Percentiles rank a stretch among this genome's conserved stretches.
Evolutionary conservation across 345 rosid genomes (phyloP).

Genomic region (Angophora floribunda): DNA sequence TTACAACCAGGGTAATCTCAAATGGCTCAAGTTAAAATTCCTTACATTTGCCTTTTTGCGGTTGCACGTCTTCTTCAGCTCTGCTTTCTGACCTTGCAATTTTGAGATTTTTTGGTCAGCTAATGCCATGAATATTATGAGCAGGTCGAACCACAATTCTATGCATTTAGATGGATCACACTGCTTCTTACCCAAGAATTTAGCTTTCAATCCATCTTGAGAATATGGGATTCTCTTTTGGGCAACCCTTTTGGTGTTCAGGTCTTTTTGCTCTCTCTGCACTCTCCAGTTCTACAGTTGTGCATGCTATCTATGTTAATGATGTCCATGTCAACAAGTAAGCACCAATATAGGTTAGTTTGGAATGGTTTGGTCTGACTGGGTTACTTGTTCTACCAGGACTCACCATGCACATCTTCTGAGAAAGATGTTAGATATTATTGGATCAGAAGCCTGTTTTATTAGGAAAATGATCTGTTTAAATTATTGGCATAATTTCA

Average conservation of each 20-base stretch:
- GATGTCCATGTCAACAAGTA: neutral
- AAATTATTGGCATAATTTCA: neutral
- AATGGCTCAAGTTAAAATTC: neutral
- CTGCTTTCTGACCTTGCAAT: neutral
- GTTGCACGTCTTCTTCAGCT: neutral
- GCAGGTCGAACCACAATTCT: conserved; percentile 70
- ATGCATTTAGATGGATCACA: conserved; percentile 69
- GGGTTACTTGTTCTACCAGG: neutral
- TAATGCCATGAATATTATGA: neutral
- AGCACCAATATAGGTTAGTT: neutral
- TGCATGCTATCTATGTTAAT: neutral
- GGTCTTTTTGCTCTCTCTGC: conserved; percentile 13
- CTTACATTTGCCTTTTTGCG: neutral
- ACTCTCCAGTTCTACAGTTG: neutral
- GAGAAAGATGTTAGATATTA: neutral
- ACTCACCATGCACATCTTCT: neutral
- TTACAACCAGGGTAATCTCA: conserved; percentile 33
- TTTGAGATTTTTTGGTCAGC: neutral
- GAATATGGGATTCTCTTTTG: conserved; percentile 75
- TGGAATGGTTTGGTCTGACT: neutral
- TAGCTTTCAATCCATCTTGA: conserved; percentile 41
- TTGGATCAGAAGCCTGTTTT: neutral
- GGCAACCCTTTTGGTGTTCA: conserved; percentile 55
- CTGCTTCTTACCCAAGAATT: conserved; percentile 71
- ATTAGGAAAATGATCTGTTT: neutral